A percentile compares a stretch with the other conserved stretches of the same genome.
Conservation (phyloP, 148 eudicot genomes). For the Chenopodium berlandieri region DNA sequence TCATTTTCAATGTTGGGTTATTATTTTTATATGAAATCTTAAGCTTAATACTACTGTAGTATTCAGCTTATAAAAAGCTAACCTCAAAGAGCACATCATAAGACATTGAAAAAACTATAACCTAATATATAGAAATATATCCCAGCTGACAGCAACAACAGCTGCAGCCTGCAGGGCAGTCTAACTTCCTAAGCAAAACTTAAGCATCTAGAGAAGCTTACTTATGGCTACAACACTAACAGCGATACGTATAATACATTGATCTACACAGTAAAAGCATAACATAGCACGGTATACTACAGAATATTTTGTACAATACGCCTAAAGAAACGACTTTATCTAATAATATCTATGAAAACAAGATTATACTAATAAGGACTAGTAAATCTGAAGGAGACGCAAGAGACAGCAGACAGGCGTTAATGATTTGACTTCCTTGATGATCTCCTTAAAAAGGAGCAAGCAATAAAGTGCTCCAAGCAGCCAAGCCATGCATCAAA, state of each 20-base stretch:
- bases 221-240: background rate
- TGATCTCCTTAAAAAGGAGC: background rate
- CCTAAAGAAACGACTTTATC: background rate
- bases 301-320: constrained; percentile 21
- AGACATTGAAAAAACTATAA: background rate
- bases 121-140: background rate
- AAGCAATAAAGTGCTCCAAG: background rate
- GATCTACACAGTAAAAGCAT: background rate
- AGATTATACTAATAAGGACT: background rate
- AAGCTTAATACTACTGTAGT: no score
- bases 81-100: background rate
- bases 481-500: background rate
- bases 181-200: constrained; percentile 4
- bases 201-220: background rate
- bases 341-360: background rate
- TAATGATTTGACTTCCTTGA: background rate
- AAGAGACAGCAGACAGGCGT: background rate
- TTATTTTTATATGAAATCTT: no score
- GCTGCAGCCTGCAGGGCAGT: background rate
- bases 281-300: background rate
- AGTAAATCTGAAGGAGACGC: background rate
- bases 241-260: background rate
- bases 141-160: background rate
- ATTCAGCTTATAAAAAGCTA: background rate
- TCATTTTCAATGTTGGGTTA: no score